These are phyloP conservation scores for Leccinellum rugosiceps DNA, from an alignment of 768 basidiomycete genomes.

Conservation along the genomic window DNA sequence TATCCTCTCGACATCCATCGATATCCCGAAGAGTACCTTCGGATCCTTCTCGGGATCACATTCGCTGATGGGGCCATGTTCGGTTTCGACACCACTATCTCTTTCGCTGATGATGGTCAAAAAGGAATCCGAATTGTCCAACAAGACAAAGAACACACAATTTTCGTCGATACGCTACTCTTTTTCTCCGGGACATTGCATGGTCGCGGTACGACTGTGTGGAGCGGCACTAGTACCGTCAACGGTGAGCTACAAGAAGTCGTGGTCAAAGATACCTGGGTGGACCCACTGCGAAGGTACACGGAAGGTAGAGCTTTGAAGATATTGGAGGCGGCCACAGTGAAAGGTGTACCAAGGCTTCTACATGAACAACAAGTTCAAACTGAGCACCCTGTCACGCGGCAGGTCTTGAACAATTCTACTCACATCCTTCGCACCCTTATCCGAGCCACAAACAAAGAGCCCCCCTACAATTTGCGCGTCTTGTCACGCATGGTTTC, in stretches of 20 bases:
- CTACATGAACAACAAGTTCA: slow-evolving; percentile 4
- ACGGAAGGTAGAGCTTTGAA: not conserved
- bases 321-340: not conserved
- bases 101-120: not conserved
- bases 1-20: not conserved
- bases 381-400: not conserved
- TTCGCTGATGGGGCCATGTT: not conserved
- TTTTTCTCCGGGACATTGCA: slow-evolving; percentile 1
- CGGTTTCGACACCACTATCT: not conserved
- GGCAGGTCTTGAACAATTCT: not conserved
- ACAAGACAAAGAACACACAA: not conserved
- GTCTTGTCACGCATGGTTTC: not conserved
- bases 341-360: not conserved
- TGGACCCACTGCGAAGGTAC: not conserved
- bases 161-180: not conserved
- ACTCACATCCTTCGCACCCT: not conserved
- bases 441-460: not conserved
- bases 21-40: not conserved
- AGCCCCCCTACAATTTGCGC: not conserved
- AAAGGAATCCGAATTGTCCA: not conserved
- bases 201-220: slow-evolving; percentile 1
- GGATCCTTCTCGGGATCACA: not conserved
- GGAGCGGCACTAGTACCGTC: not conserved
- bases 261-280: slow-evolving; percentile 4
- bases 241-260: not conserved